Conservation (phyloP, 2,329 filamentous ascomycete species). For the Ascomycota sp. region DNA sequence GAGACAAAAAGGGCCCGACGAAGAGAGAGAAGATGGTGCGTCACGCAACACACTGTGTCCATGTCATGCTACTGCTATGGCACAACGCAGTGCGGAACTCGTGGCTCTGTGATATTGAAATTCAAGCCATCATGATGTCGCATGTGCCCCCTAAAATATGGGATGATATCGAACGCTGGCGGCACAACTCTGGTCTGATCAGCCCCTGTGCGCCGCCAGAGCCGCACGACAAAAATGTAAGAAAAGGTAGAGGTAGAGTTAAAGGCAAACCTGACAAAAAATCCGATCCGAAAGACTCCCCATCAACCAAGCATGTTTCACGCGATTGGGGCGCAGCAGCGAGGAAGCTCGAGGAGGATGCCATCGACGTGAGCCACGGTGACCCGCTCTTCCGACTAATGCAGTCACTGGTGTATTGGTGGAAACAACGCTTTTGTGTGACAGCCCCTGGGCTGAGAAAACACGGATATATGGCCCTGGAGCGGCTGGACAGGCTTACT, state of each 20-base stretch:
- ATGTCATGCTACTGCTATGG: constrained; percentile 73
- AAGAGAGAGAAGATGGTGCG: constrained; percentile 69
- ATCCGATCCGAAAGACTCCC: constrained; percentile 9
- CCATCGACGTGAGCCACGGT: constrained; percentile 58
- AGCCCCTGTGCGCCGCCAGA: constrained; percentile 13
- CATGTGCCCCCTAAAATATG: constrained; percentile 48
- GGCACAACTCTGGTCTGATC: constrained; percentile 42
- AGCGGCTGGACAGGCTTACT: constrained; percentile 52
- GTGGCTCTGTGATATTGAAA: constrained; percentile 59
- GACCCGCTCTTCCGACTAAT: constrained; percentile 66
- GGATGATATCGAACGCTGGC: constrained; percentile 57
- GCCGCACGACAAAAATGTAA: constrained; percentile 7
- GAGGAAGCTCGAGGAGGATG: constrained; percentile 45
- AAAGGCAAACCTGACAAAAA: constrained; percentile 6
- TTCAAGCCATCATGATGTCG: constrained; percentile 58
- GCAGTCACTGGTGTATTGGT: constrained; percentile 60
- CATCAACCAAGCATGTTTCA: constrained; percentile 1
- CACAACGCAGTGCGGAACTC: constrained; percentile 74
- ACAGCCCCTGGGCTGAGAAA: constrained; percentile 71
- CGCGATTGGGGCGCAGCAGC: constrained; percentile 54
- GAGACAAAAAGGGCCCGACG: constrained; percentile 61
- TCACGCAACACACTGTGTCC: constrained; percentile 63
- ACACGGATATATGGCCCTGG: constrained; percentile 66
- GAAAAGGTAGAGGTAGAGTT: constrained; percentile 15
- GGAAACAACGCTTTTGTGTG: constrained; percentile 66